phyloP scores from a whole-genome alignment of 352 stramenopile genomes.

The Globisporangium megalacanthum region DNA sequence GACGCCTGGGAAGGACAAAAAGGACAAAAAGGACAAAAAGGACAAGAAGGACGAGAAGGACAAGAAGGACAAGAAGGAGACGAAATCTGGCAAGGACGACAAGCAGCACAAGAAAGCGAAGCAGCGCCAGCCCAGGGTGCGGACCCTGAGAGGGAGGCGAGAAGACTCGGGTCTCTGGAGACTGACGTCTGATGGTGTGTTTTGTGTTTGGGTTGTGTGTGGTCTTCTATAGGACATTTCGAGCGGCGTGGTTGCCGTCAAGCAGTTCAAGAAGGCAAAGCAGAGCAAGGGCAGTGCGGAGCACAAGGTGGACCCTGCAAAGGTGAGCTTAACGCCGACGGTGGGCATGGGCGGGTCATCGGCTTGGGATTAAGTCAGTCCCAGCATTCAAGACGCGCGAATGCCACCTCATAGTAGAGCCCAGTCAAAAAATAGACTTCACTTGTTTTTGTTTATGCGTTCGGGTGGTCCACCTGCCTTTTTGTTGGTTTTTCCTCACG shows the following conservation, averaged over 20 bases:
- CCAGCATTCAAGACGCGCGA: too few species aligned
- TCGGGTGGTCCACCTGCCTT: conserved; percentile 5
- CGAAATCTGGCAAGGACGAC: conserved; percentile 18
- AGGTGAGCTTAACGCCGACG: conserved; percentile 55
- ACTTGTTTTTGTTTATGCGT: neutral
- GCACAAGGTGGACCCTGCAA: conserved; percentile 43
- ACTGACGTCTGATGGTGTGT: neutral
- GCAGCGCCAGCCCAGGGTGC: conserved; percentile 38
- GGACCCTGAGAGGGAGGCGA: neutral
- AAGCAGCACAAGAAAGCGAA: conserved; percentile 19
- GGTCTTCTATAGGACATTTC: conserved; percentile 34
- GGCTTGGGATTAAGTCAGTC: conserved; percentile 42
- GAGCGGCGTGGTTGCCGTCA: conserved; percentile 69
- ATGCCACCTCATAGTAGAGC: too few species aligned
- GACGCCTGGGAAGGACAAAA: conserved; percentile 7
- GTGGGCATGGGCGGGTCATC: conserved; percentile 67
- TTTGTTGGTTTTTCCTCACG: neutral
- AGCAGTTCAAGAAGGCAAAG: conserved; percentile 73
- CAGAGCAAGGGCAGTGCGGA: conserved; percentile 23
- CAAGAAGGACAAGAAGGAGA: conserved; percentile 15
- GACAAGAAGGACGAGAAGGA: neutral
- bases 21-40: conserved; percentile 13
- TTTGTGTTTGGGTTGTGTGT: conserved; percentile 1
- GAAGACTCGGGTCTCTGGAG: too few species aligned
- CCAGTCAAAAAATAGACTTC: too few species aligned